phyloP scores from a whole-genome alignment of 2,329 filamentous ascomycete genomes.

The Scedosporium apiospermum region DNA sequence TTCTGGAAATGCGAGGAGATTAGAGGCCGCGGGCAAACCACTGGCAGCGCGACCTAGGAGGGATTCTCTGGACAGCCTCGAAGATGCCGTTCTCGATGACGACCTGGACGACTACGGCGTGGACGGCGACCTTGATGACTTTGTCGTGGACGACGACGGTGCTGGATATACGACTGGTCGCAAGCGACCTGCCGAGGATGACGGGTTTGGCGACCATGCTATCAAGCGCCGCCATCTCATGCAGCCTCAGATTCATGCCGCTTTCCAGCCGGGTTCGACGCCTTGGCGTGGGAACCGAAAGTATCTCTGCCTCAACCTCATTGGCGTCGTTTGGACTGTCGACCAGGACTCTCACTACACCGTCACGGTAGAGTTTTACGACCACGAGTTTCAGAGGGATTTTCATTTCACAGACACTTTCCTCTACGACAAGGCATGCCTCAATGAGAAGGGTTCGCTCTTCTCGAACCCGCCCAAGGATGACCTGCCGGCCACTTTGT shows the following conservation, averaged over 20 bases:
- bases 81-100: constrained; percentile 67
- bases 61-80: constrained; percentile 60
- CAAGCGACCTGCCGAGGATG: constrained; percentile 46
- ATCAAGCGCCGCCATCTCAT: constrained; percentile 41
- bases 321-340: constrained; percentile 94
- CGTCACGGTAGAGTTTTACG: constrained; percentile 95
- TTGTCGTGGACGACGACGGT: constrained; percentile 91
- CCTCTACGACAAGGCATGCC: constrained; percentile 89
- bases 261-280: constrained; percentile 87
- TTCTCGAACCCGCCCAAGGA: constrained; percentile 71
- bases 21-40: constrained; percentile 14
- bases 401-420: constrained; percentile 98
- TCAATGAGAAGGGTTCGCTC: constrained; percentile 74
- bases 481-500: constrained; percentile 66
- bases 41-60: constrained; percentile 16
- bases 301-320: constrained; percentile 86
- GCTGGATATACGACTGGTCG: constrained; percentile 64
- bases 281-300: constrained; percentile 92
- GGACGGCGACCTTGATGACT: constrained; percentile 57
- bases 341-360: constrained; percentile 91
- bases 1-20: constrained; percentile 51
- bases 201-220: constrained; percentile 31
- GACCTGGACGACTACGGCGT: constrained; percentile 35
- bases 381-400: constrained; percentile 82
- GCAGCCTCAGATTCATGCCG: constrained; percentile 57